Base-by-base conservation (phyloP, 495 filamentous ascomycete genomes). In the Talaromyces adpressus region DNA sequence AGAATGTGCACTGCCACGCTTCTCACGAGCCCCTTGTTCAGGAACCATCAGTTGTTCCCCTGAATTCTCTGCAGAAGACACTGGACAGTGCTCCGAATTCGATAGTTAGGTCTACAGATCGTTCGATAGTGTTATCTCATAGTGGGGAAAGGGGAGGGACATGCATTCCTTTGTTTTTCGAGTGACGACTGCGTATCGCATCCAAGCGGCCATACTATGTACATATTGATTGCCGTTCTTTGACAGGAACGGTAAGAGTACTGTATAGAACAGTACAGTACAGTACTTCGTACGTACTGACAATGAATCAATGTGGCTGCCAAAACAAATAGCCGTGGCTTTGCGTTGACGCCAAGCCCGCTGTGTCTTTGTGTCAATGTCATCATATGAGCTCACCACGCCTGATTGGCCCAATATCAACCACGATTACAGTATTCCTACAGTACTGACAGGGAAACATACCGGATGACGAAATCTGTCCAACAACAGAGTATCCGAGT, bases 1-100 rank as follows among this genome's bases (percentile, higher is more conserved):
- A 58, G 56, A 36, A 32, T 58, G 56, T 18, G 56, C 56, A 58
- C 56, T 32, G 56, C 56, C 56, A 58, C 56, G 52, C 12, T 41
- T 41, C 36, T 41, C 36, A 16, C 36, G 36, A 41, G 25, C 22
- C 9, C 52, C 52, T 29, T 16, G 22, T 27, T 9, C 9, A 49
- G 45, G 45, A 49, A 49, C 45, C 45, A 20, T 20, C 45, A 49
- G 18, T 56, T 56, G 22, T 53, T 14, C 27, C 52, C 52, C 52
- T 25, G 52, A 9, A 41, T 41, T 41, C 36, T 41, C 36, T 9
- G 36, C 36, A 41, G 29, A 30, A 30, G 29, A 30, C 29, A 30
- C 6, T 5, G 14, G 0, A n/a, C n/a, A n/a, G n/a, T n/a, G n/a
- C n/a, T n/a, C n/a, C n/a, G n/a, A n/a, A 16, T 16, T 41, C 36